Evolutionary conservation across 23 red algal genomes (phyloP).

Genomic region (Chondrus crispus): DNA sequence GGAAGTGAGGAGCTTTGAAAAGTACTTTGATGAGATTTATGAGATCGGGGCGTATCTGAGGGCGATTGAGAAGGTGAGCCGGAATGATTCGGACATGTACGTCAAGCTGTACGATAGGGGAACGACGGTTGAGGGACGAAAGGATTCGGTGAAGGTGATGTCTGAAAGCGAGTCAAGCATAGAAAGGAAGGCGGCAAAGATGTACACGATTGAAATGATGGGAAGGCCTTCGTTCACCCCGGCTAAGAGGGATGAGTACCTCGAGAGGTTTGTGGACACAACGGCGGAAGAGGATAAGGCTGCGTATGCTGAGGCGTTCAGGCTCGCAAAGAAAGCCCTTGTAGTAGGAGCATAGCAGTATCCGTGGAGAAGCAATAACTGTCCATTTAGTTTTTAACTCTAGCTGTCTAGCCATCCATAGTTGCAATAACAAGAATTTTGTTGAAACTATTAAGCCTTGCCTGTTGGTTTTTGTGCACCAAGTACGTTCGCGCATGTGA

Average conservation of each 20-base stretch:
- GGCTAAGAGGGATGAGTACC: slow-evolving; percentile 3
- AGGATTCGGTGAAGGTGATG: not conserved
- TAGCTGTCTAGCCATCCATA: too few relatives aligned
- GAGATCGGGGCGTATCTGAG: slow-evolving; percentile 33
- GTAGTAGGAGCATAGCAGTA: too few relatives aligned
- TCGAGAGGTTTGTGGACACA: slow-evolving; percentile 36
- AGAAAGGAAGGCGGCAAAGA: not conserved
- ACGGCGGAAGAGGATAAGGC: not conserved
- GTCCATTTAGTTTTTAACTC: too few relatives aligned
- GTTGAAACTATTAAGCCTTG: too few relatives aligned
- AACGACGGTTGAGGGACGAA: not conserved
- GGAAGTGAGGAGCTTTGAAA: not conserved
- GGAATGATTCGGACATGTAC: not conserved
- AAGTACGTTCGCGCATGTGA: too few relatives aligned
- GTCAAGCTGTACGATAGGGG: slow-evolving; percentile 16
- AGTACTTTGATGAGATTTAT: not conserved
- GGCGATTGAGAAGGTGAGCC: not conserved
- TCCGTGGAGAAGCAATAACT: too few relatives aligned
- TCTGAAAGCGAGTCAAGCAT: not conserved
- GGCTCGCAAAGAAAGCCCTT: slow-evolving; percentile 20
- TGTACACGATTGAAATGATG: not conserved
- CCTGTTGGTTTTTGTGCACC: too few relatives aligned
- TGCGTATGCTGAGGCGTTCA: not conserved
- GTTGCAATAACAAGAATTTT: too few relatives aligned
- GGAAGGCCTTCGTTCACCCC: not conserved